Evolutionary conservation across 331 rosid species (phyloP), one percentile per base, ranked within the genome.

Genomic region (Spiraea crenata): DNA sequence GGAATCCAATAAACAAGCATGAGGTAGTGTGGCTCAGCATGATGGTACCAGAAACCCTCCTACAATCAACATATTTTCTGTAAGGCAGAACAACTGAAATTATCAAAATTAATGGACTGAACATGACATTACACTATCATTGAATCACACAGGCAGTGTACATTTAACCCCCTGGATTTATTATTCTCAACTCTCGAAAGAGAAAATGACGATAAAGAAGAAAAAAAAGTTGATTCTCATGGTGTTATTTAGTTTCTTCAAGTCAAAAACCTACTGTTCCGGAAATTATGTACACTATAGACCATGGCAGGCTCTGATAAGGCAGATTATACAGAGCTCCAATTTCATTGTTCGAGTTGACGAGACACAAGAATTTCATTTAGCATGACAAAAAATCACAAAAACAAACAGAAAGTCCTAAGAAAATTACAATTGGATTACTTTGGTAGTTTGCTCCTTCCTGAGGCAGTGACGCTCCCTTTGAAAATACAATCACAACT

Each of bases 1-100:
- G 96, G 87, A 74, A 90, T 88, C 96, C 96, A 90, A 76, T 69
- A 72, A 79, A 79, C 93, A n/a, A 90, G 85, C 96, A 88, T 90
- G 60, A 88, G 70, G 78, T 88, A 84, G 57, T 72, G 74, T 65
- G 92, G 93, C 74, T 90, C 96, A 1, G 93, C 96, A 86, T 90
- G 93, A 73, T 90, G 96, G 76, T 75, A 90, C 69, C 83, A 48
- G 72, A 90, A 90, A 11, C 96, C 93, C 76, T 90, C 96, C 96
- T 90, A 83, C 62, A 57, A 77, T 19, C 55, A 77, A 17, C 54
- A 49, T 42, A 63, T 48, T 5, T 15, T 39, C 38, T 42, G 31
- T 6, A 63, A 20, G 4, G 39, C 37, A 41, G 74, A 42, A 67
- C 6, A 54, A 25, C 35, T 45, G 4, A n/a, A 73, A 14, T 59